Conservation (phyloP, 768 basidiomycete genomes). For the Suillus fuscotomentosus region DNA sequence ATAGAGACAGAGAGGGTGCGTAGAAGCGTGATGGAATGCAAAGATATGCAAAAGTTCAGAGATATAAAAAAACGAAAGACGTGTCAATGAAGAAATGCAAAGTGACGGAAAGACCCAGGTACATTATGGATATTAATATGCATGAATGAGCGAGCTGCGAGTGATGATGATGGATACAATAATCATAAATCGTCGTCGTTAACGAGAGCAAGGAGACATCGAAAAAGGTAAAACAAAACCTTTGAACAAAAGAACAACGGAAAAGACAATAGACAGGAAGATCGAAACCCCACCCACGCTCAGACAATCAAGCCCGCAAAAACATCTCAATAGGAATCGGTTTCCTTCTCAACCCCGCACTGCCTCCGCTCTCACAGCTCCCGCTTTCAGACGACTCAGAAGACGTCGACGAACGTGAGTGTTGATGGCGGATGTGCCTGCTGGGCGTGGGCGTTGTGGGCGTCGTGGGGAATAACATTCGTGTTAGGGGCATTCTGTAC, state of each 20-base stretch:
- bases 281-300: not conserved
- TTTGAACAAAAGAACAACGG: not conserved
- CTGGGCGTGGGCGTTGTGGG: not conserved
- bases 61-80: not conserved
- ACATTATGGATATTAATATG: not conserved
- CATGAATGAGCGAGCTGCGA: not conserved
- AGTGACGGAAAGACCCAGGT: not conserved
- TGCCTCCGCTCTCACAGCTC: slow-evolving; percentile 38
- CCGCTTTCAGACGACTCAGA: slow-evolving; percentile 39
- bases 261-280: not conserved
- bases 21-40: not conserved
- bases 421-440: not conserved
- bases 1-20: not conserved
- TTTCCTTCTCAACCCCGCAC: slow-evolving; percentile 51
- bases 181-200: not conserved
- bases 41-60: not conserved
- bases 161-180: not conserved
- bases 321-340: slow-evolving; percentile 65
- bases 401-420: not conserved
- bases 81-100: not conserved
- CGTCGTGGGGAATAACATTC: not conserved
- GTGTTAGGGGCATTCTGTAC: not conserved
- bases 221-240: not conserved
- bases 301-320: slow-evolving; percentile 30
- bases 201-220: not conserved